phyloP scores from a whole-genome alignment of 768 basidiomycete species.

The Boletus rex-veris region DNA sequence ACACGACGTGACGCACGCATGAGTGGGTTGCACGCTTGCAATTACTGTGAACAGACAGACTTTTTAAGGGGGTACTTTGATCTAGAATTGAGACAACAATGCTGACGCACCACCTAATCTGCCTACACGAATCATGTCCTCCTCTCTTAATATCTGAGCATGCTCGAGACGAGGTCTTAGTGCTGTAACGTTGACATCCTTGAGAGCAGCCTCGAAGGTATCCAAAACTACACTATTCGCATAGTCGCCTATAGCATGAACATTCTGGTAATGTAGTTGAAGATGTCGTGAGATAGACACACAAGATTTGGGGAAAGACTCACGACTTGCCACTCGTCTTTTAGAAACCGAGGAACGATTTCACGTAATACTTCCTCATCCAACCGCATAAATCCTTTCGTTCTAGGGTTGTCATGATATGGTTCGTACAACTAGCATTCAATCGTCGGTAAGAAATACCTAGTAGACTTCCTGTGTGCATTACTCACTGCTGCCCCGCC shows the following conservation, averaged over 20 bases:
- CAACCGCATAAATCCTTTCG: conserved; percentile 75
- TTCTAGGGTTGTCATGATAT: conserved; percentile 74
- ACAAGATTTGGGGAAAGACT: conserved; percentile 27
- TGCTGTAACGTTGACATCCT: conserved; percentile 57
- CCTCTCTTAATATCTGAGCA: conserved; percentile 73
- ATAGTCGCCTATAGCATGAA: conserved; percentile 84
- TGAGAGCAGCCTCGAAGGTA: conserved; percentile 70
- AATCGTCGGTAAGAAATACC: conserved; percentile 42
- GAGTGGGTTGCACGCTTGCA: conserved; percentile 87
- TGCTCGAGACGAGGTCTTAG: conserved; percentile 84
- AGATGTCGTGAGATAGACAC: neutral
- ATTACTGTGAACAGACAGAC: conserved; percentile 53
- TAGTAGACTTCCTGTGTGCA: neutral
- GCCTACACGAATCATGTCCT: conserved; percentile 74
- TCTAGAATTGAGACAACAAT: neutral
- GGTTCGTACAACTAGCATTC: too few species aligned
- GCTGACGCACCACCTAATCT: conserved; percentile 64
- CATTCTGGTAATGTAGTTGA: conserved; percentile 45
- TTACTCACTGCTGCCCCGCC: conserved; percentile 77
- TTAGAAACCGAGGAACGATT: conserved; percentile 65
- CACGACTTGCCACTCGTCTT: conserved; percentile 90
- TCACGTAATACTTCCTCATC: conserved; percentile 55
- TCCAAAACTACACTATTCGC: conserved; percentile 83
- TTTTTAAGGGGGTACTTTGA: neutral
- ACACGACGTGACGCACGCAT: conserved; percentile 51